These are phyloP conservation scores for Collybia mongolica DNA, from an alignment of 768 basidiomycete species.

Conservation along the genomic window DNA sequence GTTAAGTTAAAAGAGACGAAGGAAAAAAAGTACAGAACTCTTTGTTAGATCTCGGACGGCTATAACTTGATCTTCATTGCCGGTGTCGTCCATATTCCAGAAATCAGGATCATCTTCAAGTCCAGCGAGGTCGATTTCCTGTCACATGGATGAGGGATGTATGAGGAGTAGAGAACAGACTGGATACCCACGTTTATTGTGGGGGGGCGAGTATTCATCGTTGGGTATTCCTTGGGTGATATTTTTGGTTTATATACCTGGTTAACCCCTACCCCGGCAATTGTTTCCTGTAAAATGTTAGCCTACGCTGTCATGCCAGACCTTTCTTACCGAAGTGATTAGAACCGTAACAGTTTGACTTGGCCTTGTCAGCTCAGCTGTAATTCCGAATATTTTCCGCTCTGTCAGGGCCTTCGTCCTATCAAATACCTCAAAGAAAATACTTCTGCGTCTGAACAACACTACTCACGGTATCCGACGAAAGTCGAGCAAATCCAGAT, in stretches of 20 bases:
- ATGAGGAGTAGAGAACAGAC: background rate
- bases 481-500: conserved; percentile 74
- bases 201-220: conserved; percentile 69
- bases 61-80: conserved; percentile 33
- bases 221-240: conserved; percentile 56
- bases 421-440: conserved; percentile 2
- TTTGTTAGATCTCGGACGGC: conserved; percentile 35
- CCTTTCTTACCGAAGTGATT: conserved; percentile 56
- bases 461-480: conserved; percentile 68
- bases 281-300: conserved; percentile 55
- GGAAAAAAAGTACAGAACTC: conserved; percentile 16
- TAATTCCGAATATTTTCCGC: conserved; percentile 58
- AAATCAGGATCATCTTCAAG: conserved; percentile 70
- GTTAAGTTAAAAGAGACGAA: background rate
- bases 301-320: background rate
- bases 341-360: conserved; percentile 67
- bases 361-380: conserved; percentile 63
- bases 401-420: conserved; percentile 71
- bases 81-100: conserved; percentile 47
- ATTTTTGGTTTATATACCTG: conserved; percentile 59
- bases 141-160: background rate
- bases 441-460: background rate
- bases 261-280: conserved; percentile 63
- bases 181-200: conserved; percentile 46
- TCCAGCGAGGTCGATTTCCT: conserved; percentile 69